Conservation (phyloP, 306 rosid genomes). For the Leucaena leucocephala region DNA sequence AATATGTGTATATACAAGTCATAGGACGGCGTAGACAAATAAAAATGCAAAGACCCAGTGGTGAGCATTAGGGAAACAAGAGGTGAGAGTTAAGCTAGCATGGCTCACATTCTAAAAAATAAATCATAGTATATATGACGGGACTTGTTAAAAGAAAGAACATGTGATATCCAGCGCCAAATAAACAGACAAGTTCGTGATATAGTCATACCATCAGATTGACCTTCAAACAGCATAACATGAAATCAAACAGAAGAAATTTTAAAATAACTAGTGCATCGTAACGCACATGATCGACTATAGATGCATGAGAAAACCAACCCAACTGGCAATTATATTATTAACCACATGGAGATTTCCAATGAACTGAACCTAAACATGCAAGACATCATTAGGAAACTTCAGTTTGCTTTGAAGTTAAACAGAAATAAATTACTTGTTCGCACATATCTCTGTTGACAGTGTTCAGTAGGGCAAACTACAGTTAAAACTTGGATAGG, state of each 20-base stretch:
- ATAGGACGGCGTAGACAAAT: no score
- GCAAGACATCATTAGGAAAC: slow-evolving; percentile 4
- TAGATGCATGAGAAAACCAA: not conserved
- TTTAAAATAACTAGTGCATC: not conserved
- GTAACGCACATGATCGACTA: not conserved
- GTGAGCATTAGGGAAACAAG: not conserved
- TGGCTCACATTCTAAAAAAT: not conserved
- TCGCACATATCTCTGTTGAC: not conserved
- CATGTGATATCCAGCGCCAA: not conserved
- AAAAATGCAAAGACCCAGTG: not conserved
- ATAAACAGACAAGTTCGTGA: not conserved
- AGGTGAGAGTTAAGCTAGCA: not conserved
- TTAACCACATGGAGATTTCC: not conserved
- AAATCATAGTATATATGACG: not conserved
- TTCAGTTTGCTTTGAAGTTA: not conserved
- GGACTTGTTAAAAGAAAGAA: not conserved
- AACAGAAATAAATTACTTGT: not conserved
- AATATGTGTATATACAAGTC: no score
- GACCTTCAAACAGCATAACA: not conserved
- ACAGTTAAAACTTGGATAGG: not conserved
- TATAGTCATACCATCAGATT: not conserved
- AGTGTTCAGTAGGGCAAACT: not conserved
- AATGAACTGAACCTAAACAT: not conserved
- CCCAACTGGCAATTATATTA: not conserved
- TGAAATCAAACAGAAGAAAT: not conserved